A percentile compares a stretch with the other conserved stretches of the same genome.
phyloP scores from a whole-genome alignment of 2,329 filamentous ascomycete species.

The Scortechinia acanthostroma region DNA sequence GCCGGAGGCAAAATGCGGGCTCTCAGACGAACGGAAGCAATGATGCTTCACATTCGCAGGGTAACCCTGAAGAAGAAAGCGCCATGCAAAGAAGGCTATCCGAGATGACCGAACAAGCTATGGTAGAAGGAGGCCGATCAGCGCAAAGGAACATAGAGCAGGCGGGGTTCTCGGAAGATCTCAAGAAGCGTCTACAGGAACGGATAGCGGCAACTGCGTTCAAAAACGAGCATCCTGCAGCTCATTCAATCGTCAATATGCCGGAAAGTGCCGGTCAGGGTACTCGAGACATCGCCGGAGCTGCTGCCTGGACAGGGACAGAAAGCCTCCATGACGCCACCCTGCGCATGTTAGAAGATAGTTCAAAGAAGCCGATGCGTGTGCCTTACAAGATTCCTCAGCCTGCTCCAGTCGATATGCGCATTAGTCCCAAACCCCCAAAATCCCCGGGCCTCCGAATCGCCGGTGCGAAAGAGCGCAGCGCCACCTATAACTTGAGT shows the following conservation, averaged over 20 bases:
- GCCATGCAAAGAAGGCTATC: background rate
- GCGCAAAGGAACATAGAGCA: background rate
- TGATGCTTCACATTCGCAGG: background rate
- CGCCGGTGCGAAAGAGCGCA: conserved; percentile 2
- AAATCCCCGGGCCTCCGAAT: background rate
- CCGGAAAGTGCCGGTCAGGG: conserved; percentile 41
- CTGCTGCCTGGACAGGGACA: conserved; percentile 48
- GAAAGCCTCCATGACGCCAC: conserved; percentile 50
- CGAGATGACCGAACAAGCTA: background rate
- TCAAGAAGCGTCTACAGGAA: conserved; percentile 9
- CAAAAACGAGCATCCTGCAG: conserved; percentile 8
- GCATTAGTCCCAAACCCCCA: background rate
- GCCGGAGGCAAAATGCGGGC: background rate
- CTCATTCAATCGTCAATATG: conserved; percentile 8
- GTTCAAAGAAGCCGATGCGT: conserved; percentile 38
- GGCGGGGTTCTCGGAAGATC: conserved; percentile 6
- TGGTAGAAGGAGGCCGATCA: background rate
- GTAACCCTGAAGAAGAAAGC: background rate
- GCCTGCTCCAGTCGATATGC: background rate
- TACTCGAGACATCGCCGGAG: conserved; percentile 47
- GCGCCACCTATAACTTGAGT: background rate
- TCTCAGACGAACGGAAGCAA: too few species aligned
- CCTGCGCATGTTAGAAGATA: conserved; percentile 52
- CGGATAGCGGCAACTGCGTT: conserved; percentile 12
- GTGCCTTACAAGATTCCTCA: conserved; percentile 1